Conservation (phyloP, 1,139 yeast genomes). For the Taphrina pruni region DNA sequence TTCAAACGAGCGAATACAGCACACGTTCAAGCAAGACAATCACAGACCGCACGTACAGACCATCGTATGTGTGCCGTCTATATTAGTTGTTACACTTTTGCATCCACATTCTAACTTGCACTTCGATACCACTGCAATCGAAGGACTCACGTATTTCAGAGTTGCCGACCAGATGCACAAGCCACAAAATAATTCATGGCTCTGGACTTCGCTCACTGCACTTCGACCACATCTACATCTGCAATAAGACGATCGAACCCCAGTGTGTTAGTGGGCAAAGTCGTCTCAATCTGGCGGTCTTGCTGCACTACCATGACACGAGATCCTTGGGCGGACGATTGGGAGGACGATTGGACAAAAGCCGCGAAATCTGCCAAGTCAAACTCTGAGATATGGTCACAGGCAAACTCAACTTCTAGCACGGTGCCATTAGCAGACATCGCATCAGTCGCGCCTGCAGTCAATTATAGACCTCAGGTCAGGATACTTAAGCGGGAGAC, state of each 20-base stretch:
- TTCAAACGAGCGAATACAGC: too few species aligned
- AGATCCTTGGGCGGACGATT: conserved; percentile 39
- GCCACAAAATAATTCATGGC: neutral
- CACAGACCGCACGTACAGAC: too few species aligned
- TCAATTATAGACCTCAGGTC: conserved; percentile 26
- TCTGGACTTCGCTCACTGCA: neutral
- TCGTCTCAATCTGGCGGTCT: too few species aligned
- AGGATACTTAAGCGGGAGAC: conserved; percentile 21
- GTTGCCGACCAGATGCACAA: neutral
- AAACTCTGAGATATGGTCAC: conserved; percentile 27
- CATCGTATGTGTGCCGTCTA: too few species aligned
- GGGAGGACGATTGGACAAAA: conserved; percentile 38
- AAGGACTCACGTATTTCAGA: neutral
- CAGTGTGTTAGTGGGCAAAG: too few species aligned
- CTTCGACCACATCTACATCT: too few species aligned
- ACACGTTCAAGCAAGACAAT: too few species aligned
- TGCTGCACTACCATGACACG: conserved; percentile 8
- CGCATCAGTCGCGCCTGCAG: neutral
- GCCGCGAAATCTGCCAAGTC: conserved; percentile 17
- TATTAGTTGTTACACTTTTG: neutral
- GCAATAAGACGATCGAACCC: too few species aligned
- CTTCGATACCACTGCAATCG: too few species aligned
- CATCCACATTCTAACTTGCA: neutral
- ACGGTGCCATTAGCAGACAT: conserved; percentile 9
- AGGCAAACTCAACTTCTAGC: conserved; percentile 16